Evolutionary conservation across 352 stramenopile genomes (phyloP).

Genomic region (Globisporangium irregulare): DNA sequence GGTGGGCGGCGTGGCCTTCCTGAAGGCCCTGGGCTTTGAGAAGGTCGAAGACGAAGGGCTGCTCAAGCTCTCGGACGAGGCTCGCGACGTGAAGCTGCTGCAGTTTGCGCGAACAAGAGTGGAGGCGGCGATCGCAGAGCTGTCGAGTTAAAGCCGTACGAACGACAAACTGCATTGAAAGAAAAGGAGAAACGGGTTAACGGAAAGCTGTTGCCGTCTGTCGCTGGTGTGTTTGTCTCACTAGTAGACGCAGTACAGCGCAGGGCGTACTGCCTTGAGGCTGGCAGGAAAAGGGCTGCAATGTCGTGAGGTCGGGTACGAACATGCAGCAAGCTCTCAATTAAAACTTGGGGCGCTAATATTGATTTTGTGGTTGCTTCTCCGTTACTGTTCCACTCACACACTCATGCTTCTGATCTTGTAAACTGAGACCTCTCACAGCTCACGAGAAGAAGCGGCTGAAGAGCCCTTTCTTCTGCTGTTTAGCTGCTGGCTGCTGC

Average conservation of each 20-base stretch:
- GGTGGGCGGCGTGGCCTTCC: slow-evolving; percentile 78
- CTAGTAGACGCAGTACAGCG: background rate
- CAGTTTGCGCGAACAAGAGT: slow-evolving; percentile 56
- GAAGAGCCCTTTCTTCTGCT: slow-evolving; percentile 54
- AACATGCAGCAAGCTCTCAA: background rate
- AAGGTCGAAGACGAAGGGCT: slow-evolving; percentile 75
- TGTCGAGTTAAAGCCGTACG: slow-evolving; percentile 26
- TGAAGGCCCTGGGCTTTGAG: slow-evolving; percentile 87
- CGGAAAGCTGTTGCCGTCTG: background rate
- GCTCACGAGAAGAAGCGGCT: slow-evolving; percentile 57
- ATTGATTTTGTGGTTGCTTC: slow-evolving; percentile 8
- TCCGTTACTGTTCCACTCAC: background rate
- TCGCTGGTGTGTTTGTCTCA: background rate
- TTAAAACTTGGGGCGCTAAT: slow-evolving; percentile 2
- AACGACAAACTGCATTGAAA: background rate
- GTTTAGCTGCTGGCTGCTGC: slow-evolving; percentile 10
- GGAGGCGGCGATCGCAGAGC: slow-evolving; percentile 57
- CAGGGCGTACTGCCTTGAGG: background rate
- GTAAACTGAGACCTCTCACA: background rate
- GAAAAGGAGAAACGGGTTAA: background rate
- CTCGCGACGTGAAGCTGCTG: slow-evolving; percentile 59
- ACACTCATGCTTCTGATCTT: slow-evolving; percentile 1
- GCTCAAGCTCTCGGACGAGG: slow-evolving; percentile 60
- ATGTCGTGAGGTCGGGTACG: background rate
- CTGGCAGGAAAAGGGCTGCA: background rate